These are phyloP conservation scores for Cyberlindnera veronae DNA, from an alignment of 805 yeast genomes.

Conservation along the genomic window DNA sequence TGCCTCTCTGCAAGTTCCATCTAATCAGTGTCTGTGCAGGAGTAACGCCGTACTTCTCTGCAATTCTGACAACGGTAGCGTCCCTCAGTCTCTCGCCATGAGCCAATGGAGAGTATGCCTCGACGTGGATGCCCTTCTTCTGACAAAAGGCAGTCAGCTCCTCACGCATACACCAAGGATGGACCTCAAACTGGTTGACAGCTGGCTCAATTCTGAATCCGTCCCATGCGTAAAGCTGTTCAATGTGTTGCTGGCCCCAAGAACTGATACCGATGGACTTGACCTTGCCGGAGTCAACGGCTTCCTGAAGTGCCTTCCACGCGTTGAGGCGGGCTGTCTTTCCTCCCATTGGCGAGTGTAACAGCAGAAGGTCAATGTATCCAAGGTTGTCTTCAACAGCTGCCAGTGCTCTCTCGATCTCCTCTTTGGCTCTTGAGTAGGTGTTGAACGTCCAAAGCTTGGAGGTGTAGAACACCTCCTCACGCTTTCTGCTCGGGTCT, in stretches of 20 bases:
- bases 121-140: slow-evolving; percentile 44
- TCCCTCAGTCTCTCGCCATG: slow-evolving; percentile 47
- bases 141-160: slow-evolving; percentile 42
- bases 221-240: slow-evolving; percentile 60
- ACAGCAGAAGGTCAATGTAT: slow-evolving; percentile 70
- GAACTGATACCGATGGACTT: slow-evolving; percentile 77
- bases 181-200: slow-evolving; percentile 66
- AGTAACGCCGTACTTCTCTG: slow-evolving; percentile 39
- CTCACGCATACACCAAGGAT: slow-evolving; percentile 45
- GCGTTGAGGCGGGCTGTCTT: slow-evolving; percentile 55
- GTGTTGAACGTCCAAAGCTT: slow-evolving; percentile 59
- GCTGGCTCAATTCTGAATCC: slow-evolving; percentile 57
- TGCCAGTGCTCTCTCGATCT: slow-evolving; percentile 52
- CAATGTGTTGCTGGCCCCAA: slow-evolving; percentile 60
- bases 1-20: slow-evolving; percentile 59
- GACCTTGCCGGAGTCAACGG: slow-evolving; percentile 55
- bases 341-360: slow-evolving; percentile 62
- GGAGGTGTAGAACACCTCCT: slow-evolving; percentile 61
- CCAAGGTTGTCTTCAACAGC: slow-evolving; percentile 47
- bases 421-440: slow-evolving; percentile 50
- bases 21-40: slow-evolving; percentile 51
- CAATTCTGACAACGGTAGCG: slow-evolving; percentile 39
- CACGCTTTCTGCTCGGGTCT: slow-evolving; percentile 43
- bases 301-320: slow-evolving; percentile 76
- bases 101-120: slow-evolving; percentile 67